Evolutionary conservation across 495 filamentous ascomycete species (phyloP).

Genomic region (Daldinia decipiens): DNA sequence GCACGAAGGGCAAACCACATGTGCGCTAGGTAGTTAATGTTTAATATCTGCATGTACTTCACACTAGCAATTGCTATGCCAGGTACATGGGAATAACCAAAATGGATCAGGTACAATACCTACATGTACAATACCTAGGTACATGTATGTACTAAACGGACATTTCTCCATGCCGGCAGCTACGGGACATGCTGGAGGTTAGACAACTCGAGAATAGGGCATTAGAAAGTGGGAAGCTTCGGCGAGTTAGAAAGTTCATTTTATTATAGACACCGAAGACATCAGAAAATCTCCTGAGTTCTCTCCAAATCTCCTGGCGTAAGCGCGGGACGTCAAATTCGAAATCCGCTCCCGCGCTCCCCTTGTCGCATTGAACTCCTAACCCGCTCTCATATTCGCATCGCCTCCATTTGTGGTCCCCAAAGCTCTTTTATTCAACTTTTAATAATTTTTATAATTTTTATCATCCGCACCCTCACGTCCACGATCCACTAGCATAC

Average conservation of each 20-base stretch:
- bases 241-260: background rate
- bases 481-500: slow-evolving; percentile 1
- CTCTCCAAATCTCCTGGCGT: slow-evolving; percentile 2
- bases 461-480: slow-evolving; percentile 14
- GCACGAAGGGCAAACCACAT: slow-evolving; percentile 19
- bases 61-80: slow-evolving; percentile 20
- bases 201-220: background rate
- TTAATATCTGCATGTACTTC: slow-evolving; percentile 26
- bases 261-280: slow-evolving; percentile 1
- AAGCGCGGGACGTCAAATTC: slow-evolving; percentile 23
- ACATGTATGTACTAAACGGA: slow-evolving; percentile 1
- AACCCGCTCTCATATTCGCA: slow-evolving; percentile 33
- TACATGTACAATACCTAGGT: background rate
- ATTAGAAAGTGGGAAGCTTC: slow-evolving; percentile 10
- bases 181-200: slow-evolving; percentile 13
- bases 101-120: slow-evolving; percentile 7
- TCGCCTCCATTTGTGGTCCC: slow-evolving; percentile 42
- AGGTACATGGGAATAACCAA: slow-evolving; percentile 19
- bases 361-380: slow-evolving; percentile 39
- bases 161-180: slow-evolving; percentile 33
- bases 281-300: background rate
- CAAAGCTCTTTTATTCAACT: slow-evolving; percentile 13
- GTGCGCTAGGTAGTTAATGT: slow-evolving; percentile 30
- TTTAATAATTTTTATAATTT: slow-evolving; percentile 5
- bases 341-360: slow-evolving; percentile 25